These are phyloP conservation scores for Cytospora mali DNA, from an alignment of 2,329 filamentous ascomycete species.

Conservation along the genomic window DNA sequence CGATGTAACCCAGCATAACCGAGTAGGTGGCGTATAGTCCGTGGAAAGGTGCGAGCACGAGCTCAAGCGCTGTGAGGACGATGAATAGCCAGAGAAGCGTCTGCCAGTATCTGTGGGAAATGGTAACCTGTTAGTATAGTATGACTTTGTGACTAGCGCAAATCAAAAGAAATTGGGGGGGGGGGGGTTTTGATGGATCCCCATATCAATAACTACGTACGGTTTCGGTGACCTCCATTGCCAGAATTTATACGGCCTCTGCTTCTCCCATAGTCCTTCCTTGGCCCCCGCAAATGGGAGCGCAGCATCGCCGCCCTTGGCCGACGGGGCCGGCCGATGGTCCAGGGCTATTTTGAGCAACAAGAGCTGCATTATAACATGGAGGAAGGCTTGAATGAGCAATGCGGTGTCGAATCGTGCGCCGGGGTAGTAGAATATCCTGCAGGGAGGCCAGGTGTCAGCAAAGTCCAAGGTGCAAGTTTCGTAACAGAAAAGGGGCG, in stretches of 20 bases:
- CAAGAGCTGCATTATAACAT: conserved; percentile 64
- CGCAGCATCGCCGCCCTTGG: conserved; percentile 62
- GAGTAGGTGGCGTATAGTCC: conserved; percentile 68
- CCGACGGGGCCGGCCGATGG: conserved; percentile 61
- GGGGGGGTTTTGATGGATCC: too few relatives aligned
- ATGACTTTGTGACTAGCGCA: neutral
- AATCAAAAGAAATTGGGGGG: too few relatives aligned
- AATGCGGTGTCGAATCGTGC: conserved; percentile 65
- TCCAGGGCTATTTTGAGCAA: conserved; percentile 71
- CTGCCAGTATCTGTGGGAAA: conserved; percentile 67
- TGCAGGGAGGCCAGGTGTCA: conserved; percentile 36
- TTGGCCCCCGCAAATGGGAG: conserved; percentile 62
- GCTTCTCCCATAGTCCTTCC: conserved; percentile 44
- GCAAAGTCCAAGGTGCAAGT: neutral
- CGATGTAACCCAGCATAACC: conserved; percentile 69
- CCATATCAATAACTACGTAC: conserved; percentile 43
- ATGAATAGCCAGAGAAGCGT: conserved; percentile 71
- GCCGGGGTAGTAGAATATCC: conserved; percentile 72
- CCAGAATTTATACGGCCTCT: conserved; percentile 78
- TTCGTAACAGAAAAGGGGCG: neutral
- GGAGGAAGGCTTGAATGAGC: conserved; percentile 66
- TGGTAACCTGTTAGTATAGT: conserved; percentile 36
- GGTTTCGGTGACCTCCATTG: conserved; percentile 75
- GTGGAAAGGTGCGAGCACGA: conserved; percentile 64
- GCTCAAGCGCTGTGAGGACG: conserved; percentile 62